Conservation (phyloP, 371 early-diverging fungal species). For the Mucor saturninus region DNA sequence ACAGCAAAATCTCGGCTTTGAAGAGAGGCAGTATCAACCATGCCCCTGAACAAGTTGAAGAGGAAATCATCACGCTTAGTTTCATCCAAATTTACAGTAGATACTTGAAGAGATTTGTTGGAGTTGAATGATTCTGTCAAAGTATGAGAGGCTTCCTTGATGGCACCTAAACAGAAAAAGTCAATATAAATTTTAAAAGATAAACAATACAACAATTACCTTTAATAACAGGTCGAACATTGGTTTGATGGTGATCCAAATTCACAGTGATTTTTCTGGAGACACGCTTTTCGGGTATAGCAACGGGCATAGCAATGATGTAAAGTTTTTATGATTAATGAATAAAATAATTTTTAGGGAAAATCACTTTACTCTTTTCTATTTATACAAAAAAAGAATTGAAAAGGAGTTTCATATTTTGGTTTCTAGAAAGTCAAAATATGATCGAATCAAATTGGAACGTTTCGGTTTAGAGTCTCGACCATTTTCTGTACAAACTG, state of each 20-base stretch:
- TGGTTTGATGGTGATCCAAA: constrained; percentile 20
- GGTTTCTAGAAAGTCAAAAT: constrained; percentile 7
- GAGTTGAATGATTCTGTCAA: constrained; percentile 40
- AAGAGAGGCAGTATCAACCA: constrained; percentile 39
- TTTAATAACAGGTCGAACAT: constrained; percentile 35
- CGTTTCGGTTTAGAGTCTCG: constrained; percentile 10
- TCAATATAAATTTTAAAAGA: background rate
- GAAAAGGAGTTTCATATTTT: constrained; percentile 8
- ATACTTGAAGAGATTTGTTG: constrained; percentile 30
- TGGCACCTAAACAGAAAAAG: constrained; percentile 37
- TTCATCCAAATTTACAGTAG: constrained; percentile 21
- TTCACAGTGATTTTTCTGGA: constrained; percentile 29
- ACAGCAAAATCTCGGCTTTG: constrained; percentile 51
- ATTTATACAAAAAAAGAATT: background rate
- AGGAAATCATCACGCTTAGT: constrained; percentile 30
- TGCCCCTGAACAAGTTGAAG: constrained; percentile 37
- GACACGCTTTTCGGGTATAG: constrained; percentile 16
- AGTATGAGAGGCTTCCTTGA: constrained; percentile 51
- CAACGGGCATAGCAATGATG: constrained; percentile 14
- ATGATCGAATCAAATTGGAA: constrained; percentile 7
- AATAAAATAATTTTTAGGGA: background rate
- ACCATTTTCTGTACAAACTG: constrained; percentile 8
- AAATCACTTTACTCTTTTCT: background rate
- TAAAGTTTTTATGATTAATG: background rate
- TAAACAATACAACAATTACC: constrained; percentile 11